Conservation (phyloP, 1,284 basidiomycete genomes). For the Serendipita sp. region DNA sequence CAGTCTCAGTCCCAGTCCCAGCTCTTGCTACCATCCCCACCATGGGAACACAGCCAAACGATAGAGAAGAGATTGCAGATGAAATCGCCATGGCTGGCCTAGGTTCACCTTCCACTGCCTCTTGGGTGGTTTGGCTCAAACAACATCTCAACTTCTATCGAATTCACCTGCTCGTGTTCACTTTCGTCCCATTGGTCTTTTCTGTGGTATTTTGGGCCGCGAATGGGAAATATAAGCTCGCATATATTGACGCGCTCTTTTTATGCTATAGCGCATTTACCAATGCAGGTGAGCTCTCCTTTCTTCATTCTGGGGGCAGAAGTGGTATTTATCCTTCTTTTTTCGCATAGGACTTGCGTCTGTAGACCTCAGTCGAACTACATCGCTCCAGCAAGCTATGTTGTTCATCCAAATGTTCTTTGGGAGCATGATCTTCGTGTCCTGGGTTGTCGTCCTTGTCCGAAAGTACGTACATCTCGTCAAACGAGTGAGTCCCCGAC, state of each 20-base stretch:
- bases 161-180: conserved; percentile 43
- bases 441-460: conserved; percentile 43
- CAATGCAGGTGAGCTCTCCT: conserved; percentile 26
- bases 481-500: no score
- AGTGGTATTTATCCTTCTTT: background rate
- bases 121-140: background rate
- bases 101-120: background rate
- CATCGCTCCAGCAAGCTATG: conserved; percentile 61
- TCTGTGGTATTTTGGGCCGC: conserved; percentile 62
- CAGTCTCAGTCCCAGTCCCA: no score
- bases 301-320: background rate
- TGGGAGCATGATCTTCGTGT: conserved; percentile 29
- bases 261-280: conserved; percentile 64
- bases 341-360: conserved; percentile 45
- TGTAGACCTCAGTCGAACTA: conserved; percentile 58
- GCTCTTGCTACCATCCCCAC: no score
- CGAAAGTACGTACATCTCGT: conserved; percentile 25
- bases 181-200: conserved; percentile 58
- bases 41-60: no score
- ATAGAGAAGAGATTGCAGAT: no score
- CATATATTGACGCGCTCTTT: conserved; percentile 65
- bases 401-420: conserved; percentile 57
- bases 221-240: conserved; percentile 48
- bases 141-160: conserved; percentile 37
- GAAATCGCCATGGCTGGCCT: background rate